phyloP scores from a whole-genome alignment of 2,329 filamentous ascomycete species.

The Hypoxylon rubiginosum region DNA sequence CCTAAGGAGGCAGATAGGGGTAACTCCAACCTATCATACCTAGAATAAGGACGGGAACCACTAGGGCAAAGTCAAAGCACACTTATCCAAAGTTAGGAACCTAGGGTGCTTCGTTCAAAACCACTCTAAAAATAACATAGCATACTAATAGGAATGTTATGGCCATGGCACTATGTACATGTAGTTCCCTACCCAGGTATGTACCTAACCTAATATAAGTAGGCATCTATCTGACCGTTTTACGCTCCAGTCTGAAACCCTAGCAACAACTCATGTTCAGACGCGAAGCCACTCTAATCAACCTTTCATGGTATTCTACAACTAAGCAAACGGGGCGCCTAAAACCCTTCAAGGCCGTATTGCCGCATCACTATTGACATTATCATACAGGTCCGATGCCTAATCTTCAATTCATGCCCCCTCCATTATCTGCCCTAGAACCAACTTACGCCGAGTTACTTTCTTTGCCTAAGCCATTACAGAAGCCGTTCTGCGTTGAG shows the following conservation, averaged over 20 bases:
- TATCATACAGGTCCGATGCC: slow-evolving; percentile 14
- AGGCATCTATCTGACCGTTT: neutral
- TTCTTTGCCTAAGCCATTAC: slow-evolving; percentile 36
- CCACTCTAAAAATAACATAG: neutral
- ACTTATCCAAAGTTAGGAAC: neutral
- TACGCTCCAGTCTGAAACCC: neutral
- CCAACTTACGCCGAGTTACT: slow-evolving; percentile 7
- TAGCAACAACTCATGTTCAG: neutral
- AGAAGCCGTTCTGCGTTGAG: slow-evolving; percentile 42
- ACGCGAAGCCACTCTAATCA: neutral
- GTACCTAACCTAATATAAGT: too few relatives aligned
- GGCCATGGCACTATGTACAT: neutral
- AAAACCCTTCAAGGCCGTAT: slow-evolving; percentile 7
- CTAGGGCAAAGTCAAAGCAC: too few relatives aligned
- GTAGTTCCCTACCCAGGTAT: too few relatives aligned
- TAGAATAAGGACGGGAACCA: too few relatives aligned
- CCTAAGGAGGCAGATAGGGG: neutral
- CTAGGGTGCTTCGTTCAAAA: neutral
- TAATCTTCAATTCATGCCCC: slow-evolving; percentile 7
- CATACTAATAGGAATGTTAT: neutral
- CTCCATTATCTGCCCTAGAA: slow-evolving; percentile 2
- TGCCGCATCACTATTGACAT: slow-evolving; percentile 22
- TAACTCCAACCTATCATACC: too few relatives aligned
- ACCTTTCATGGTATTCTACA: neutral
- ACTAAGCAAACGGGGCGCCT: neutral